These are phyloP conservation scores for Boletus subluridellus DNA, from an alignment of 1,284 basidiomycete genomes.

Conservation along the genomic window DNA sequence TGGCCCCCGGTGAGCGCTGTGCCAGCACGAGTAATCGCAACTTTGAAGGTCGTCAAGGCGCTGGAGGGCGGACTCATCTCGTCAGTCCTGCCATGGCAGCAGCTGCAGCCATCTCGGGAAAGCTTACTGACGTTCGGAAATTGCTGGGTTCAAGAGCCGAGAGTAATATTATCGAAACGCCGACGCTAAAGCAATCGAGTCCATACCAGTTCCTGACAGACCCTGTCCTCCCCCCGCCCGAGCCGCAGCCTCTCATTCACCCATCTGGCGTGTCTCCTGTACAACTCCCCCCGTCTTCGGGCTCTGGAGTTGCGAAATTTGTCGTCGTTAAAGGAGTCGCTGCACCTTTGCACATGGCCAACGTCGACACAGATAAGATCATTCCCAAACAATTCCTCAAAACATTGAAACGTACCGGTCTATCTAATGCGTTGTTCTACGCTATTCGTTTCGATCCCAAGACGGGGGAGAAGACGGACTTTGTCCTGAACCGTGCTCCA, in stretches of 20 bases:
- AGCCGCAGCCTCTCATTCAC: constrained; percentile 44
- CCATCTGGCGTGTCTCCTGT: constrained; percentile 33
- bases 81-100: constrained; percentile 96
- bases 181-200: constrained; percentile 65
- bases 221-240: constrained; percentile 64
- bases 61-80: constrained; percentile 90
- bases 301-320: constrained; percentile 75
- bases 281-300: constrained; percentile 51
- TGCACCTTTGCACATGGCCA: constrained; percentile 87
- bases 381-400: constrained; percentile 97
- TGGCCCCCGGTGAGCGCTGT: constrained; percentile 86
- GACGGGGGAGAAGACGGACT: constrained; percentile 81
- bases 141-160: constrained; percentile 56
- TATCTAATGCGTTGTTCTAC: constrained; percentile 87
- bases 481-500: constrained; percentile 84
- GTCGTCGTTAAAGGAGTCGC: constrained; percentile 78
- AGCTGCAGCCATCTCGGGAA: constrained; percentile 87
- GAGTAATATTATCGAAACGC: constrained; percentile 43
- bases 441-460: constrained; percentile 77
- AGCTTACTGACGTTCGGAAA: constrained; percentile 86
- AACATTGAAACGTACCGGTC: constrained; percentile 89
- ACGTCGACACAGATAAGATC: constrained; percentile 97
- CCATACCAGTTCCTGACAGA: constrained; percentile 77
- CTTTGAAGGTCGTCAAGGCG: constrained; percentile 78
- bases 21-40: constrained; percentile 97